Base-by-base conservation (phyloP, 768 basidiomycete species). In the Boletus subcaerulescens region DNA sequence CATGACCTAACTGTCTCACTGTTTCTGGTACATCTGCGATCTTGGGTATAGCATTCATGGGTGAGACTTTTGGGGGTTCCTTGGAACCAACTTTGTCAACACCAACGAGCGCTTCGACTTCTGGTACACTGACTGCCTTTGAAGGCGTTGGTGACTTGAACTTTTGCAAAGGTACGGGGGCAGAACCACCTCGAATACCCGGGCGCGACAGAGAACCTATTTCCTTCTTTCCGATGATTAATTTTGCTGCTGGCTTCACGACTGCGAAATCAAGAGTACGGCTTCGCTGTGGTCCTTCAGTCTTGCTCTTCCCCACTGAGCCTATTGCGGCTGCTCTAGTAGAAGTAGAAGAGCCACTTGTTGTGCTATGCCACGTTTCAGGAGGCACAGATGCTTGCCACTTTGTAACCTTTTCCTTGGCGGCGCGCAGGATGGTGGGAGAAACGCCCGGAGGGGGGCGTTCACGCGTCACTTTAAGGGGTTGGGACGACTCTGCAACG, bases 201-300 rank as follows among this genome's bases (percentile, higher is more conserved):
- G 41, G n/a, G 14, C 52, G 53, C 45, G 50, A 50, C 18, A 50
- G 13, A 26, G 20, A 49, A 24, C 54, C 48, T 36, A 51, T 65
- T 14, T 33, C 52, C 51, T 40, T 61, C 55, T 75, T 77, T 6
- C 48, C 60, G 15, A 57, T 36, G 18, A 60, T 47, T 15, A 45
- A 62, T 42, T 61, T 57, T 29, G 63, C 70, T 24, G 59, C 47
- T 6, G 72, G 70, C 53, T 82, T 82, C 41, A 75, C 67, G 20
- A 80, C 80, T 8, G 72, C 65, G 52, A 82, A 82, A 3, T 68
- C 70, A 18, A 81, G 68, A 1, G 77, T 68, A 20, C 56, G 55
- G 14, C 40, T 59, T 15, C 59, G 61, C 45, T 67, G 61, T 20
- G 35, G 50, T 22, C 13, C 42, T 40, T 51, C 40, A 26, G 65